Evolutionary conservation across 2,329 filamentous ascomycete genomes (phyloP), one percentile per base, ranked within the genome.

Genomic region (Penicillium frequentans): DNA sequence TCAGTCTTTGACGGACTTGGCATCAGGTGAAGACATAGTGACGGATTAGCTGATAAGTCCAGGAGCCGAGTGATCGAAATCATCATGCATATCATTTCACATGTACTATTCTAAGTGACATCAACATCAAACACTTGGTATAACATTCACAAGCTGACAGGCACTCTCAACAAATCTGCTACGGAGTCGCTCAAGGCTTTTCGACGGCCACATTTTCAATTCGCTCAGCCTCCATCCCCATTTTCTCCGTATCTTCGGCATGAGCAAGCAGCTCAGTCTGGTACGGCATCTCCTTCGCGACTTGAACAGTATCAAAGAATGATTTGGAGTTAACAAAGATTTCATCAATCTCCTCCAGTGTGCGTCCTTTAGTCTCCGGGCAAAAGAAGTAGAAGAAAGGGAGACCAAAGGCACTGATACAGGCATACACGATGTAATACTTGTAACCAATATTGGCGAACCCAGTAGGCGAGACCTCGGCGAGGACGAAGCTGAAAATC

Each of bases 371-470:
- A 2, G 73, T 75, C 60, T 76, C 73, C 0, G 73, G 73, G 54
- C 71, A 76, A 58, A 72, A 71, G 19, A 74, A 63, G 48, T 73
- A 77, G 23, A 77, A 69, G 2, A 19, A 54, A 0, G 58, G 52
- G 5, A 65, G 63, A 13, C 64, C 67, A 49, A 60, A 57, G 23
- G 68, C 70, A 54, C 75, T 77, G 58, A 79, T 74, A 49, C 71
- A 70, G 4, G 76, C 75, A 51, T 78, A 79, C 53, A 80, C 71
- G 56, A 80, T 74, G 52, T 79, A 80, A 49, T 74, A 75, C 35
- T 64, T 64, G 54, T 78, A 86, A 19, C 79, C 78, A 55, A 86
- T 83, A 9, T 52, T 73, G 62, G 64, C 61, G 54, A 76, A 73
- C 0, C 69, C 73, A 7, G 74, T 68, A 0, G 73, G 74, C 0